Conservation (phyloP, 805 yeast genomes). For the Wickerhamomyces kurtzmanii region DNA sequence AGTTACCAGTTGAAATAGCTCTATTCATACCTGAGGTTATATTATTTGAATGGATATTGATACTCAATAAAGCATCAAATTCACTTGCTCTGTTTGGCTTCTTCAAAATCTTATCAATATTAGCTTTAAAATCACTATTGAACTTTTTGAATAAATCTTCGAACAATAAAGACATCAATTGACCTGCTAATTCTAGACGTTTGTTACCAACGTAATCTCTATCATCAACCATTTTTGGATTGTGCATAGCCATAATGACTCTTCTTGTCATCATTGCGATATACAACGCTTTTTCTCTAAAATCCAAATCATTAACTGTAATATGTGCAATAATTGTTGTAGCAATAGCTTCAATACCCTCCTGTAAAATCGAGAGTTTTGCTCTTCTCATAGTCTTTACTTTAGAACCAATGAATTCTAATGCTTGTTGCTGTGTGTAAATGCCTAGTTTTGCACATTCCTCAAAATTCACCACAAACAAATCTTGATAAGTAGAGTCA, state of each 20-base stretch:
- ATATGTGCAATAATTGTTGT: constrained; percentile 95
- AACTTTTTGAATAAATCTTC: constrained; percentile 97
- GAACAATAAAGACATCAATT: constrained; percentile 85
- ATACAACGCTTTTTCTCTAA: constrained; percentile 89
- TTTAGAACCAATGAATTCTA: constrained; percentile 81
- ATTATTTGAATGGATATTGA: constrained; percentile 85
- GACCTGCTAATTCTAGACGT: constrained; percentile 95
- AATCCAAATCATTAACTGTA: constrained; percentile 74
- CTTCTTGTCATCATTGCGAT: constrained; percentile 95
- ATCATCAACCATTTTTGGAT: constrained; percentile 94
- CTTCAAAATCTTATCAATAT: constrained; percentile 86
- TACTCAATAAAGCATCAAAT: constrained; percentile 85
- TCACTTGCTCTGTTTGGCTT: constrained; percentile 93
- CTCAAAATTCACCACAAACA: constrained; percentile 88
- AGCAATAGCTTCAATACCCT: constrained; percentile 94
- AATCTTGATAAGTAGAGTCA: constrained; percentile 80
- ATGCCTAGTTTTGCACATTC: constrained; percentile 83
- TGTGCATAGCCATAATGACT: constrained; percentile 90
- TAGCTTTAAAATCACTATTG: constrained; percentile 88
- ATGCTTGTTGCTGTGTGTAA: constrained; percentile 88
- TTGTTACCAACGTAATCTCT: constrained; percentile 98
- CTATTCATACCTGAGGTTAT: constrained; percentile 91
- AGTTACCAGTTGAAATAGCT: constrained; percentile 97
- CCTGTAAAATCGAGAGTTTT: constrained; percentile 72
- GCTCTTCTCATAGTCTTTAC: constrained; percentile 93